Conservation (phyloP, 2,329 filamentous ascomycete genomes). For the Pseudonectria buxi region DNA sequence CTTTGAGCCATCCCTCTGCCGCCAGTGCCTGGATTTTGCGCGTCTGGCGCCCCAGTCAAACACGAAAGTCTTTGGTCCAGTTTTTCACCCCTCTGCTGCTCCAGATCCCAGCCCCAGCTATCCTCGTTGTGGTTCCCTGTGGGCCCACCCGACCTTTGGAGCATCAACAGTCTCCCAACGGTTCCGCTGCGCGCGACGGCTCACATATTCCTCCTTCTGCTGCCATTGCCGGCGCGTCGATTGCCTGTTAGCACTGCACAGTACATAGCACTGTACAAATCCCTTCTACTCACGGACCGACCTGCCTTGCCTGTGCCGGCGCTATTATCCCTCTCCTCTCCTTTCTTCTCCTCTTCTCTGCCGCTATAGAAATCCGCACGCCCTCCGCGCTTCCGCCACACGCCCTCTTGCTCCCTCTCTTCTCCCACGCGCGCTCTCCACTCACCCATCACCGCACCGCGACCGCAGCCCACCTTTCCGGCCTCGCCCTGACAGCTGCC, state of each 20-base stretch:
- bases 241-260: too few relatives aligned
- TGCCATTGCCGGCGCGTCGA: conserved; percentile 3
- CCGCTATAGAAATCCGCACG: conserved; percentile 5
- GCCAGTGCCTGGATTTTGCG: conserved; percentile 14
- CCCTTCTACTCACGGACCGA: not conserved
- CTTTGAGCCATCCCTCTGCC: not conserved
- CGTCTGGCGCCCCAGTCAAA: conserved; percentile 24
- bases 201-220: too few relatives aligned
- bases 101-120: conserved; percentile 23
- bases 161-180: conserved; percentile 20
- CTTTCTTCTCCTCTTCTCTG: conserved; percentile 10
- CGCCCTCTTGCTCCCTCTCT: conserved; percentile 13
- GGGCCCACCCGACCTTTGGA: conserved; percentile 21
- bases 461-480: conserved; percentile 22
- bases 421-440: conserved; percentile 16
- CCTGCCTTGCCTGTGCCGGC: not conserved
- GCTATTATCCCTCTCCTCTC: conserved; percentile 5
- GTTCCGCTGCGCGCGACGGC: conserved; percentile 12
- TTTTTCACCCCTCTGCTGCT: conserved; percentile 16
- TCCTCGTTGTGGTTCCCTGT: conserved; percentile 21
- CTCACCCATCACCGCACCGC: not conserved
- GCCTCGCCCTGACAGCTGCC: conserved; percentile 22
- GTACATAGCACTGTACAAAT: too few relatives aligned
- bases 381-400: conserved; percentile 18
- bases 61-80: conserved; percentile 18